Evolutionary conservation across 345 rosid species (phyloP).

Genomic region (Eucalyptus globulus): DNA sequence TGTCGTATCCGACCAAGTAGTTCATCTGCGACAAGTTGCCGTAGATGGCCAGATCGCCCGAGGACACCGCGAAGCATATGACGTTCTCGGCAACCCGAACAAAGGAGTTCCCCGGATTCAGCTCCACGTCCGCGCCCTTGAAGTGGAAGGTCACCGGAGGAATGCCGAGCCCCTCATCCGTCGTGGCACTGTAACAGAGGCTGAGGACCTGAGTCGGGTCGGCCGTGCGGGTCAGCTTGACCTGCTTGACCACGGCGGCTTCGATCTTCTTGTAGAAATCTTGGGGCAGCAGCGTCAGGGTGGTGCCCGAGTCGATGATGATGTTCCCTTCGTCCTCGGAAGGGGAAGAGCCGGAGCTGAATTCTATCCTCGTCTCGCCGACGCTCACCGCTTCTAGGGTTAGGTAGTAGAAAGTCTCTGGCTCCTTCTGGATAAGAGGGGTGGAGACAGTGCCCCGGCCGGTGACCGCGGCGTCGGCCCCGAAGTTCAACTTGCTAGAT

Average conservation of each 20-base stretch:
- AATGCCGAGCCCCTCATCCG: neutral
- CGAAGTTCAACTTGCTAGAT: slow-evolving; percentile 16
- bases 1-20: slow-evolving; percentile 33
- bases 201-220: slow-evolving; percentile 16
- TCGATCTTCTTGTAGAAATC: slow-evolving; percentile 18
- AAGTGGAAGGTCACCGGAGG: neutral
- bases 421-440: slow-evolving; percentile 11
- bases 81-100: neutral
- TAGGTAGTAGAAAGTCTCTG: slow-evolving; percentile 27
- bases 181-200: slow-evolving; percentile 9
- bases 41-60: slow-evolving; percentile 5
- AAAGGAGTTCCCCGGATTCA: slow-evolving; percentile 26
- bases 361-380: neutral
- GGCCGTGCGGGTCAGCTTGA: neutral
- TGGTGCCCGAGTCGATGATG: slow-evolving; percentile 4
- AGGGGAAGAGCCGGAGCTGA: neutral
- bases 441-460: slow-evolving; percentile 16
- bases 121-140: slow-evolving; percentile 10
- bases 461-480: neutral
- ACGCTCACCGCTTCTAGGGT: slow-evolving; percentile 43
- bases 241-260: slow-evolving; percentile 3
- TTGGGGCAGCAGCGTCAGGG: slow-evolving; percentile 22
- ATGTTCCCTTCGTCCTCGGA: neutral
- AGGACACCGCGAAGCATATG: slow-evolving; percentile 20
- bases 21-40: slow-evolving; percentile 44